Evolutionary conservation across 2,329 filamentous ascomycete genomes (phyloP), one percentile per base, ranked within the genome.

Genomic region (Coleophoma eucalyptorum): DNA sequence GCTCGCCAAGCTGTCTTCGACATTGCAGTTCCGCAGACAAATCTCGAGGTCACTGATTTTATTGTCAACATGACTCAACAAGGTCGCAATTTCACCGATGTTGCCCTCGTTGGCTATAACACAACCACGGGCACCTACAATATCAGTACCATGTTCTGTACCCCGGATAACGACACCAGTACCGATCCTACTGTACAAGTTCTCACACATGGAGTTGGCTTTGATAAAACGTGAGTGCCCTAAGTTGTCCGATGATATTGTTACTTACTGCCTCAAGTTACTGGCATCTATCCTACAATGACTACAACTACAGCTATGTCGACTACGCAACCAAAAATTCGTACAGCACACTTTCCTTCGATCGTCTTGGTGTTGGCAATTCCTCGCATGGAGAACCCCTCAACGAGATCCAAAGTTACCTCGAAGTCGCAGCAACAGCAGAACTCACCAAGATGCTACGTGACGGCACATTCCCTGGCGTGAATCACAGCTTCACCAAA

Each of bases 231-330:
- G 63, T 75, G 61, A 51, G 59, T 58, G 32, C 16, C 26, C 33
- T 35, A 15, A 2, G 45, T 62, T 71, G 46, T 74, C 72, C 72
- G 50, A 67, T 69, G 48, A 63, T 38, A 38, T 38, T 38, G 35
- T 15, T 38, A 38, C 35, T 38, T 6, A 38, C 35, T 38, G 2
- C 35, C 12, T 3, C 62, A 45, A 78, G 72, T 42, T 87, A 86
- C 69, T 87, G 83, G 82, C 80, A 87, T 61, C 64, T 79, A 11
- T 64, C 79, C 1, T 78, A 71, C 67, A 73, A 81, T 62, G 69
- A 76, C 58, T 77, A 73, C 70, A 81, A 83, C 62, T 86, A 87
- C 69, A 81, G 76, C 60, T 87, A 87, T 63, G 72, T 81, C 26
- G 70, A 78, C 43, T 66, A 67, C 12, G 83, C 83, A 2, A 72